phyloP scores from a whole-genome alignment of 2,329 filamentous ascomycete species.

The Tolypocladium capitatum region DNA sequence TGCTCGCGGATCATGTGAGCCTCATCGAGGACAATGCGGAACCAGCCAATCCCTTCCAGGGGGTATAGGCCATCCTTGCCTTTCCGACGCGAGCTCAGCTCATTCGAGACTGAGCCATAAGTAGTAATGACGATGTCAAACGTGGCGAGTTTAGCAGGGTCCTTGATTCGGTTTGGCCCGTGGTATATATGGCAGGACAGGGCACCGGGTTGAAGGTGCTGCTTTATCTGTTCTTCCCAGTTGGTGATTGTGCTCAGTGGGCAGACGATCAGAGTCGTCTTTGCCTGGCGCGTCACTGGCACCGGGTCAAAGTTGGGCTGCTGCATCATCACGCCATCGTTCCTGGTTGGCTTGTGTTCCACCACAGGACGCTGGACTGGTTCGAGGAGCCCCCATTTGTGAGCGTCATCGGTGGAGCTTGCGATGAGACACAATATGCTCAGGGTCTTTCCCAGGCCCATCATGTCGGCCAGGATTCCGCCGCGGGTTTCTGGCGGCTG shows the following conservation, averaged over 20 bases:
- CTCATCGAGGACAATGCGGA: constrained; percentile 86
- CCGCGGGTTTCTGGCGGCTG: constrained; percentile 56
- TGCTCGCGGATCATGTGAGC: constrained; percentile 89
- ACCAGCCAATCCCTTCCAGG: constrained; percentile 73
- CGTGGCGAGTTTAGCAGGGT: constrained; percentile 51
- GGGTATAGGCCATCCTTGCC: constrained; percentile 48
- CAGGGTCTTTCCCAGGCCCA: constrained; percentile 78
- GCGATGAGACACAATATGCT: constrained; percentile 72
- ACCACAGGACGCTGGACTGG: constrained; percentile 36
- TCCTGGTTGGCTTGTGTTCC: constrained; percentile 23
- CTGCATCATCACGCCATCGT: constrained; percentile 12
- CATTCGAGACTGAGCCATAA: constrained; percentile 76
- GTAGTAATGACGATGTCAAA: constrained; percentile 86
- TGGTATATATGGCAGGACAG: constrained; percentile 78
- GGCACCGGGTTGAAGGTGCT: constrained; percentile 54
- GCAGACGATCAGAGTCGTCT: constrained; percentile 73
- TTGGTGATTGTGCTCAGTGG: constrained; percentile 86
- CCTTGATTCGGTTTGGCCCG: constrained; percentile 60
- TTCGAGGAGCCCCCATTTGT: constrained; percentile 41
- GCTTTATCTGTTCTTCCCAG: constrained; percentile 84
- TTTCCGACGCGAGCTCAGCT: constrained; percentile 52
- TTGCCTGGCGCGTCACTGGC: constrained; percentile 51
- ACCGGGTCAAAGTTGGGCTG: constrained; percentile 35
- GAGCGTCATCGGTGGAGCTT: constrained; percentile 48
- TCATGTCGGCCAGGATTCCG: constrained; percentile 72